Percentiles rank a stretch among this genome's conserved stretches.
These are phyloP conservation scores for Chaetomium globosum DNA, from an alignment of 2,329 filamentous ascomycete genomes.

Conservation along the genomic window DNA sequence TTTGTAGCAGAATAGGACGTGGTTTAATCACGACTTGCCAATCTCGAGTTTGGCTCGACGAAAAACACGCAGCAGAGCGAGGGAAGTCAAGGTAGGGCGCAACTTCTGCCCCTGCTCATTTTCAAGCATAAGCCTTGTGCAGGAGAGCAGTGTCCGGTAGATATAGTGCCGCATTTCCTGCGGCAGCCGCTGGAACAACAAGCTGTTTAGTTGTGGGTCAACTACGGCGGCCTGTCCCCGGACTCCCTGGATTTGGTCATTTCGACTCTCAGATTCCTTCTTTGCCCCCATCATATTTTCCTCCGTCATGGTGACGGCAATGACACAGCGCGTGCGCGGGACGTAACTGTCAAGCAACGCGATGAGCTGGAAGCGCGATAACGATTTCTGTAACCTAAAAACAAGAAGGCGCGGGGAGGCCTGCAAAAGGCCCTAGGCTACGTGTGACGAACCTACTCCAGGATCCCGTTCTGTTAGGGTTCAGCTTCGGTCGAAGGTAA, in stretches of 20 bases:
- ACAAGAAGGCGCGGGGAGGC: too few relatives aligned
- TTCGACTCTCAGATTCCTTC: background rate
- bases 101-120: too few relatives aligned
- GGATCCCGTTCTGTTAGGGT: too few relatives aligned
- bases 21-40: conserved; percentile 10
- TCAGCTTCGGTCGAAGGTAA: too few relatives aligned
- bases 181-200: conserved; percentile 17
- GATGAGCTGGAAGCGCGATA: background rate
- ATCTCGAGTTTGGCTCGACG: conserved; percentile 15
- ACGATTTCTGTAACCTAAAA: background rate
- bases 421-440: too few relatives aligned
- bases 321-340: background rate
- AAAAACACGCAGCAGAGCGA: conserved; percentile 14
- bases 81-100: background rate
- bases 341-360: background rate
- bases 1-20: conserved; percentile 12
- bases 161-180: conserved; percentile 18
- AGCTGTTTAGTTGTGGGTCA: conserved; percentile 15
- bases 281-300: background rate
- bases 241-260: background rate
- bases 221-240: background rate
- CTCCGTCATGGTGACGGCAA: background rate
- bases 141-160: conserved; percentile 3
- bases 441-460: too few relatives aligned
- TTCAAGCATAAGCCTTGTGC: conserved; percentile 10